Percentiles rank a stretch among this genome's conserved stretches.
These are phyloP conservation scores for Nectriaceae sp. DNA, from an alignment of 2,329 filamentous ascomycete species.

Conservation along the genomic window DNA sequence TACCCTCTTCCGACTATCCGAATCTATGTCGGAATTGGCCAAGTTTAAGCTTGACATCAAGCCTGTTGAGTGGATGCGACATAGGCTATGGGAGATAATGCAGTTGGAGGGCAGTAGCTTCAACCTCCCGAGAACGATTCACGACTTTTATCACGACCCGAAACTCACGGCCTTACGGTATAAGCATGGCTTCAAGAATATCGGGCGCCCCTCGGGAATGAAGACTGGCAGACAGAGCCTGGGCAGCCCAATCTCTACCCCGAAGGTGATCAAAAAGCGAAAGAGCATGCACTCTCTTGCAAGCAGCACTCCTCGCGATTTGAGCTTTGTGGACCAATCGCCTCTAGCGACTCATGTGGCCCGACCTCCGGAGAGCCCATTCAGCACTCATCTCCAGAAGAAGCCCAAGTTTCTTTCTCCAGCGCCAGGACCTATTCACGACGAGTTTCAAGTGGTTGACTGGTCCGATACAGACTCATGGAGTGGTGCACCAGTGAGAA, in stretches of 20 bases:
- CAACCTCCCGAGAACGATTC: slow-evolving; percentile 51
- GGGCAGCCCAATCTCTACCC: slow-evolving; percentile 25
- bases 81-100: slow-evolving; percentile 55
- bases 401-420: slow-evolving; percentile 26
- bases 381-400: slow-evolving; percentile 26
- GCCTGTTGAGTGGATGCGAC: slow-evolving; percentile 58
- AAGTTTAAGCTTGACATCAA: slow-evolving; percentile 55
- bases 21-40: slow-evolving; percentile 54
- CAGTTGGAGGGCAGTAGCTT: slow-evolving; percentile 47
- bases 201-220: slow-evolving; percentile 55
- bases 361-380: slow-evolving; percentile 9
- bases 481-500: slow-evolving; percentile 45
- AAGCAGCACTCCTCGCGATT: slow-evolving; percentile 28
- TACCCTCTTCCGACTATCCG: slow-evolving; percentile 56
- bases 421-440: slow-evolving; percentile 18
- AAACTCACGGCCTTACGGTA: slow-evolving; percentile 51
- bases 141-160: slow-evolving; percentile 57
- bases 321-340: slow-evolving; percentile 29
- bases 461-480: slow-evolving; percentile 56
- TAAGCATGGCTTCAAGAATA: slow-evolving; percentile 58
- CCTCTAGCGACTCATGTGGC: slow-evolving; percentile 23
- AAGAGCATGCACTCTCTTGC: slow-evolving; percentile 34
- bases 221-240: slow-evolving; percentile 34
- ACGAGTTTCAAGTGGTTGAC: slow-evolving; percentile 47
- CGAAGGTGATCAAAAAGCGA: slow-evolving; percentile 34